Evolutionary conservation across 2,329 filamentous ascomycete genomes (phyloP), one percentile per base, ranked within the genome.

Genomic region (Davidsoniella eucalypti): DNA sequence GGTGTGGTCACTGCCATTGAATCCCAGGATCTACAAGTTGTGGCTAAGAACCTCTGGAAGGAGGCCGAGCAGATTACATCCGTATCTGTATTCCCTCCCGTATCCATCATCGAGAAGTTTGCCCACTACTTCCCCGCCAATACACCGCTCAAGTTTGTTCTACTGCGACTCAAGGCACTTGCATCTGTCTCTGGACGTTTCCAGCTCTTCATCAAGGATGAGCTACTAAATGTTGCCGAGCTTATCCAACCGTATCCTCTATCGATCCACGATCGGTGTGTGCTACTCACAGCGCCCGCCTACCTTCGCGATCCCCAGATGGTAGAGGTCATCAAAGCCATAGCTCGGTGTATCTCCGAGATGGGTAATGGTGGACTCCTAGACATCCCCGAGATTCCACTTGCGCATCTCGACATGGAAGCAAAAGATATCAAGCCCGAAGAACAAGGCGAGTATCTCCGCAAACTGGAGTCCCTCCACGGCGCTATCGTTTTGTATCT

Each of bases 1-100:
- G 90, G 92, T 1, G 69, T 79, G 16, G 87, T 95, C 25, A 94
- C 88, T 1, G 82, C 84, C 0, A 69, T 96, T 46, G 82, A 90
- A 45, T 62, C 70, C 2, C 67, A 72, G 8, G 88, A 96, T 63
- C 72, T 88, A 43, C 63, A 63, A 0, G 63, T 70, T 25, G 70
- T 98, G 14, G 67, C 69, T 25, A 59, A 68, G 7, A 80, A 81
- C 0, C 83, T 96, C 69, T 54, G 61, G 1, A 63, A 65, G 1
- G 75, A 86, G 2, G 74, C 83, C 2, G 68, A 75, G 23, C 78
- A 82, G 4, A 73, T 96, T 47, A 67, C 68, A 42, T 71, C 74
- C 2, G 90, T 87, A 0, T 85, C 83, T 21, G 70, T 96, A 37
- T 71, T 81, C 45, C 85, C 90, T 3, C 84, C 87, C 0, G 70